Percentiles rank a stretch among this genome's conserved stretches.
phyloP scores from a whole-genome alignment of 176 grass and related monocot genomes.

The Triticum dicoccoides region DNA sequence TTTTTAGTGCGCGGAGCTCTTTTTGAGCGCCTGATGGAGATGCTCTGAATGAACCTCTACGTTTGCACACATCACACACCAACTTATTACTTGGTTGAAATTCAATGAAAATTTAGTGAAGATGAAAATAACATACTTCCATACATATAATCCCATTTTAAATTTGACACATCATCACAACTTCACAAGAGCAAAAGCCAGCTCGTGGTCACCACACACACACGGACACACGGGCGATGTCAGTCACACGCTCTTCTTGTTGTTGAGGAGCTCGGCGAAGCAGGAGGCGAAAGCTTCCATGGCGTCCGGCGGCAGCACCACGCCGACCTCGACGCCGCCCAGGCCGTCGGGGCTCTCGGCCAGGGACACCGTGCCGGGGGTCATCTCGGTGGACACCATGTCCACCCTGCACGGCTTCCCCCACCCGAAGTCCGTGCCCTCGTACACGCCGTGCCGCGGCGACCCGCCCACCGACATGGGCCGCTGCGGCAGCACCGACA shows the following conservation, averaged over 20 bases:
- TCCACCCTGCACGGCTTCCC: constrained; percentile 32
- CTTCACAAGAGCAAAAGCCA: too few species aligned
- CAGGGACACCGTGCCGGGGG: constrained; percentile 45
- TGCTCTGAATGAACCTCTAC: too few species aligned
- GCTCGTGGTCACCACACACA: too few species aligned
- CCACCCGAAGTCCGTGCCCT: background rate
- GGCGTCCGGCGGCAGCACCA: constrained; percentile 32
- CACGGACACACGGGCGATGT: too few species aligned
- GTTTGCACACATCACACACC: too few species aligned
- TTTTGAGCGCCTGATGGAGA: too few species aligned
- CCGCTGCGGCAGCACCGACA: constrained; percentile 12
- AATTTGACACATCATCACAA: too few species aligned
- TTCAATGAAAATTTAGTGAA: too few species aligned
- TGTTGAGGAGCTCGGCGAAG: background rate
- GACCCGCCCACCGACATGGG: constrained; percentile 11
- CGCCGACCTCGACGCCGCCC: constrained; percentile 49
- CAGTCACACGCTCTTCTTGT: background rate
- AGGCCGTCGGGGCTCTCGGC: constrained; percentile 31
- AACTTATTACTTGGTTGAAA: too few species aligned
- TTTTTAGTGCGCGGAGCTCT: too few species aligned
- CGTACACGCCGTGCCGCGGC: constrained; percentile 14
- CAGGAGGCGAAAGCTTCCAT: constrained; percentile 39
- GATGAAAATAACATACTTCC: too few species aligned
- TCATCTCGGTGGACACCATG: constrained; percentile 54
- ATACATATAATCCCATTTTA: too few species aligned